phyloP scores from a whole-genome alignment of 164 flowering plant genomes.

The Dillenia turbinata region DNA sequence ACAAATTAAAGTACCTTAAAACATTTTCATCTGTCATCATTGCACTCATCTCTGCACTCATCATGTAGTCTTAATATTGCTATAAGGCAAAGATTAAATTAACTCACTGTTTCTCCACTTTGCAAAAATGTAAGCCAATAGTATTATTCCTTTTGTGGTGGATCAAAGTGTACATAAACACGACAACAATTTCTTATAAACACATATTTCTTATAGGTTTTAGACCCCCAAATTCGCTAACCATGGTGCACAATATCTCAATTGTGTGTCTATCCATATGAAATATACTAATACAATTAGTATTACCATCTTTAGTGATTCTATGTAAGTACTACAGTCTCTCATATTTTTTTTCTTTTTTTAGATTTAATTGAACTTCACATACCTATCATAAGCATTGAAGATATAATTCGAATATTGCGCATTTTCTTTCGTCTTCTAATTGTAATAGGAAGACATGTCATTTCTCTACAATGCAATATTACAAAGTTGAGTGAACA shows the following conservation, averaged over 20 bases:
- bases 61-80: neutral
- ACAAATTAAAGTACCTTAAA: neutral
- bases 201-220: neutral
- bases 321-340: neutral
- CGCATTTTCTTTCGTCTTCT: neutral
- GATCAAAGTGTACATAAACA: neutral
- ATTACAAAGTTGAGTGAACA: too few species aligned
- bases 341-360: neutral
- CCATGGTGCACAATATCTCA: neutral
- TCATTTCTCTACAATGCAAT: neutral
- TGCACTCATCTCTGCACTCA: neutral
- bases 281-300: neutral
- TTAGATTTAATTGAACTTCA: neutral
- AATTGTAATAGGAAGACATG: too few species aligned
- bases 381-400: neutral
- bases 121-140: neutral
- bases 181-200: neutral
- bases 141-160: neutral
- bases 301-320: neutral
- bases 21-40: neutral
- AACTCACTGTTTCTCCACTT: constrained; percentile 3
- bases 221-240: neutral
- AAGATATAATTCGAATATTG: neutral
- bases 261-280: neutral
- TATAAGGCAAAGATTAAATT: neutral